Evolutionary conservation across 345 rosid species (phyloP), one percentile per base, ranked within the genome.

Genomic region (Eucalyptus marginata): DNA sequence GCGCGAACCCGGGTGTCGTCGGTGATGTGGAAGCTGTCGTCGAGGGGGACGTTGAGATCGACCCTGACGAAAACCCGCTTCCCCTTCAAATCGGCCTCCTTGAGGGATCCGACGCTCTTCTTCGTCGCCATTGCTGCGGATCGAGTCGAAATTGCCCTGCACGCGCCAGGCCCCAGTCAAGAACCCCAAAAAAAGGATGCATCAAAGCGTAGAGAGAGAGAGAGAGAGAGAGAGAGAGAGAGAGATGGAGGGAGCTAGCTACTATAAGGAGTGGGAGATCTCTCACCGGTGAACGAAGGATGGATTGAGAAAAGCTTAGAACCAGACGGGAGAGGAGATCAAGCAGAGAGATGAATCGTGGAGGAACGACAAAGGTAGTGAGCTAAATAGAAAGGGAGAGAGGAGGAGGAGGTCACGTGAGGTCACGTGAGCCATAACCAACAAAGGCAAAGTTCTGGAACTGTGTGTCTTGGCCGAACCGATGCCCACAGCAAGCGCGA

Each of bases 61-160:
- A 94, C 96, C 89, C 95, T 89, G 49, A 94, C 95, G 54, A 95
- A 95, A 80, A 95, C 97, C 87, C 91, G 91, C 93, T 95, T 95
- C n/a, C 97, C 97, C 86, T 94, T 93, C 93, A 95, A 89, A 90
- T 94, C 95, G 1, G 95, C 92, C 88, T 92, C 95, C 90, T 92
- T 91, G 59, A 95, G 87, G 52, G 52, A 88, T 50, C 95, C 88
- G 4, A 95, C 95, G 85, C 95, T 94, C 92, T 86, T 94, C 95
- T 95, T 94, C 16, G 95, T 91, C 52, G 89, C 93, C 95, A 92
- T 92, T 40, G 86, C 36, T 89, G 83, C 47, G 24, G 83, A 49
- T n/a, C 86, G 10, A 79, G 27, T 52, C 58, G 62, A 56, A 22
- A 33, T 44, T 51, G 17, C 58, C 62, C 86, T 88, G 86, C 86